A percentile compares a stretch with the other conserved stretches of the same genome.
These are phyloP conservation scores for Corchorus capsularis DNA, from an alignment of 345 rosid genomes.

Conservation along the genomic window DNA sequence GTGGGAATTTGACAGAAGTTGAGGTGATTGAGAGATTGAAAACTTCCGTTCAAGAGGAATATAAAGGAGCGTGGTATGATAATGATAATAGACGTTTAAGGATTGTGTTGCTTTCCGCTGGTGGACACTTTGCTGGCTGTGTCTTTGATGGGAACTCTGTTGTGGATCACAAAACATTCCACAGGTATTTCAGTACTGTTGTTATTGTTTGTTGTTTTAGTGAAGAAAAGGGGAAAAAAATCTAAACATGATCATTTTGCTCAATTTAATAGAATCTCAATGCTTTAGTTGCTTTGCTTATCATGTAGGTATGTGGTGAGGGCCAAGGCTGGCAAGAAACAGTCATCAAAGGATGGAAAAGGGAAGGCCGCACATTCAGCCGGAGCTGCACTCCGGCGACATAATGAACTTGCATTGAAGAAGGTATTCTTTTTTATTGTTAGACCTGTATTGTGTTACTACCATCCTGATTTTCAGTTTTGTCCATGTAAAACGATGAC, in stretches of 20 bases:
- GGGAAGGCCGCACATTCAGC: constrained; percentile 92
- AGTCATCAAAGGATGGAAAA: constrained; percentile 85
- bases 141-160: constrained; percentile 73
- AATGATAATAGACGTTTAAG: constrained; percentile 45
- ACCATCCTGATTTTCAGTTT: not conserved
- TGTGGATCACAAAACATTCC: constrained; percentile 89
- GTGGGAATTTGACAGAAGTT: constrained; percentile 37
- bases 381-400: constrained; percentile 94
- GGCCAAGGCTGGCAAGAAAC: constrained; percentile 97
- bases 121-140: constrained; percentile 90
- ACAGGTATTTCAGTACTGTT: constrained; percentile 52
- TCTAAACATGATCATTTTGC: not conserved
- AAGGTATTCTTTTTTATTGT: constrained; percentile 52
- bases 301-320: constrained; percentile 84
- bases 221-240: not conserved
- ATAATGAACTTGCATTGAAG: constrained; percentile 88
- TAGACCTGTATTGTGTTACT: not conserved
- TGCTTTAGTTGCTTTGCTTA: constrained; percentile 14
- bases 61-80: not conserved
- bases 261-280: not conserved
- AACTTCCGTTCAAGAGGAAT: constrained; percentile 38
- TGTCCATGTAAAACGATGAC: not conserved
- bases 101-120: constrained; percentile 84
- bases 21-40: constrained; percentile 68
- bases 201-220: not conserved